Evolutionary conservation across 169 alveolate genomes (phyloP).

Genomic region (Toxoplasma gondii): DNA sequence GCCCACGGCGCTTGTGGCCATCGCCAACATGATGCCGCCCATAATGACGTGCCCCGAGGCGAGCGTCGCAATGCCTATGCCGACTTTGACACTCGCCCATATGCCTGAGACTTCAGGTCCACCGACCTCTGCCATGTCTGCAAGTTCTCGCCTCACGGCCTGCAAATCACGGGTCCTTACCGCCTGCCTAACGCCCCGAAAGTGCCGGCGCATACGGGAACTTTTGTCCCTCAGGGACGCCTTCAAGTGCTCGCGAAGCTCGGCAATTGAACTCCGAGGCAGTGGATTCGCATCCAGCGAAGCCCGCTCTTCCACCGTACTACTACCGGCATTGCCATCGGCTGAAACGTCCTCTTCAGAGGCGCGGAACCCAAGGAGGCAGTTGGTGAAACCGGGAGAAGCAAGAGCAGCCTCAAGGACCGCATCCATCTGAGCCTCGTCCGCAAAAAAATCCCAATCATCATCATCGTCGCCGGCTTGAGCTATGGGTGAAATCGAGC

Average conservation of each 20-base stretch:
- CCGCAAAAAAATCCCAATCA: not conserved
- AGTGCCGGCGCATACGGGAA: not conserved
- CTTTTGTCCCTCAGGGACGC: not conserved
- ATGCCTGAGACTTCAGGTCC: conserved; percentile 54
- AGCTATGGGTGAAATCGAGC: not conserved
- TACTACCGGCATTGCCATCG: not conserved
- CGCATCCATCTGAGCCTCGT: not conserved
- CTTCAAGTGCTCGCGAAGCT: not conserved
- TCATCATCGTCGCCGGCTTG: not conserved
- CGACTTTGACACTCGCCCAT: conserved; percentile 67
- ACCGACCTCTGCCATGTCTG: conserved; percentile 8
- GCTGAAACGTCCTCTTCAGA: not conserved
- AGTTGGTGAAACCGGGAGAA: not conserved
- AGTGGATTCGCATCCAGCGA: not conserved
- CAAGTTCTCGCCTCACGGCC: not conserved
- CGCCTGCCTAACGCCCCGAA: not conserved
- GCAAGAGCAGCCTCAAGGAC: not conserved
- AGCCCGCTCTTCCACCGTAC: not conserved
- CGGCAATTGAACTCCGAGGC: not conserved
- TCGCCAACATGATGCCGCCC: conserved; percentile 64
- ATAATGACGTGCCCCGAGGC: conserved; percentile 59
- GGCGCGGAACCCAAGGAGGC: not conserved
- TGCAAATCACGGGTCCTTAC: not conserved
- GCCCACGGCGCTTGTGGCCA: conserved; percentile 63
- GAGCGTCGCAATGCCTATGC: conserved; percentile 56